Evolutionary conservation across 2,329 filamentous ascomycete species (phyloP).

Genomic region (Nakataea oryzae): DNA sequence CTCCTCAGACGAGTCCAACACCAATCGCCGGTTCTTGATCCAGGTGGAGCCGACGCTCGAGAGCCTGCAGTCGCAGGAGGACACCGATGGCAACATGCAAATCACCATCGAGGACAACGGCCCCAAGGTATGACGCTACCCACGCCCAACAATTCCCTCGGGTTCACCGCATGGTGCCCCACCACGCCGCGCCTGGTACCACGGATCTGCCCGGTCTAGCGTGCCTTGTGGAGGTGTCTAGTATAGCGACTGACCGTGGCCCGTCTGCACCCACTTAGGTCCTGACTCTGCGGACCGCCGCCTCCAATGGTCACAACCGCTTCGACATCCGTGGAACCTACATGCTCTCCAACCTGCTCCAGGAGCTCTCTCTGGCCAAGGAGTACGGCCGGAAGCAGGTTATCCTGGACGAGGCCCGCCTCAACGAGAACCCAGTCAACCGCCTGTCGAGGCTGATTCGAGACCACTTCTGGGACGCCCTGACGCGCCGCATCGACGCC

Average conservation of each 20-base stretch:
- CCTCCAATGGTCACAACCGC: conserved; percentile 74
- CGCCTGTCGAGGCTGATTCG: conserved; percentile 78
- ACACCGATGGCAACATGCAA: conserved; percentile 89
- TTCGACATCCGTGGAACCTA: conserved; percentile 94
- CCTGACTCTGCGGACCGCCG: conserved; percentile 70
- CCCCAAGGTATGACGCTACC: conserved; percentile 55
- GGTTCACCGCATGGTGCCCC: not conserved
- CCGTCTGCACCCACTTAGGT: not conserved
- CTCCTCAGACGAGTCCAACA: conserved; percentile 57
- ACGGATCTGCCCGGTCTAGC: not conserved
- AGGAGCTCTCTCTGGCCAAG: conserved; percentile 87
- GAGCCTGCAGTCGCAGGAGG: conserved; percentile 71
- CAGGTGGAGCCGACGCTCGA: conserved; percentile 77
- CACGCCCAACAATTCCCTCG: not conserved
- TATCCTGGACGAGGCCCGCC: conserved; percentile 77
- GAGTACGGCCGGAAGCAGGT: conserved; percentile 84
- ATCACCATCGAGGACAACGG: conserved; percentile 96
- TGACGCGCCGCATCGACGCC: conserved; percentile 84
- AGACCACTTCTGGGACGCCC: conserved; percentile 83
- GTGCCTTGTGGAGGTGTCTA: not conserved
- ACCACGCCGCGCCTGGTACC: not conserved
- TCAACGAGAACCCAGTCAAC: conserved; percentile 93
- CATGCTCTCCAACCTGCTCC: conserved; percentile 91
- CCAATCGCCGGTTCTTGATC: conserved; percentile 69
- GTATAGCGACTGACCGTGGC: not conserved